Evolutionary conservation across 306 rosid species (phyloP).

Genomic region (Citrullus amarus): DNA sequence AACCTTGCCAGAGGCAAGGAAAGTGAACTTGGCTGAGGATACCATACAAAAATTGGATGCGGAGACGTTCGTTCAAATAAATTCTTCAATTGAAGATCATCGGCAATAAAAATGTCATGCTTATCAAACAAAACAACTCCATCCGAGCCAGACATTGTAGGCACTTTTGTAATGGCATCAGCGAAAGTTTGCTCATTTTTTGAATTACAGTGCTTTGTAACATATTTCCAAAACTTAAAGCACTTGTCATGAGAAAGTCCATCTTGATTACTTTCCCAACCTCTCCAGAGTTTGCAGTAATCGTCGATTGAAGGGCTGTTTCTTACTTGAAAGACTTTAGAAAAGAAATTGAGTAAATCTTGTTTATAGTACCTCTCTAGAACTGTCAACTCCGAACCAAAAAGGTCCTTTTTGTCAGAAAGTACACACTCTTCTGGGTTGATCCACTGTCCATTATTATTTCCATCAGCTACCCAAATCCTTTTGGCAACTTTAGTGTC

Average conservation of each 20-base stretch:
- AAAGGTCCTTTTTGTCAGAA: slow-evolving; percentile 39
- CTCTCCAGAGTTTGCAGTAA: slow-evolving; percentile 48
- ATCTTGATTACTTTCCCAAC: slow-evolving; percentile 39
- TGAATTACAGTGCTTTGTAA: slow-evolving; percentile 22
- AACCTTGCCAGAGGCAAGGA: slow-evolving; percentile 18
- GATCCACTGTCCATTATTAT: slow-evolving; percentile 29
- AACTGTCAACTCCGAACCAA: slow-evolving; percentile 29
- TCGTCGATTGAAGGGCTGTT: slow-evolving; percentile 38
- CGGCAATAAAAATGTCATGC: slow-evolving; percentile 43
- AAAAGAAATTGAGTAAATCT: slow-evolving; percentile 30
- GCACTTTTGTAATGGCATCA: slow-evolving; percentile 35
- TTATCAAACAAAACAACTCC: slow-evolving; percentile 32
- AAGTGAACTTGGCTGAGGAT: slow-evolving; percentile 33
- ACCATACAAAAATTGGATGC: slow-evolving; percentile 51
- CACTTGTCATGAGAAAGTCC: slow-evolving; percentile 34
- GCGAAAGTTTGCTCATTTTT: slow-evolving; percentile 18
- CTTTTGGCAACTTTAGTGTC: slow-evolving; percentile 15
- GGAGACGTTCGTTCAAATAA: slow-evolving; percentile 28
- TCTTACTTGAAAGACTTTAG: slow-evolving; percentile 23
- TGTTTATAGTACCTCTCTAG: slow-evolving; percentile 26
- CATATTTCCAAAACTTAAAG: slow-evolving; percentile 47
- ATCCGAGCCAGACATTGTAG: slow-evolving; percentile 22
- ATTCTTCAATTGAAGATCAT: slow-evolving; percentile 50
- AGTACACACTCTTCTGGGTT: slow-evolving; percentile 36
- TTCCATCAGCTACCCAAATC: slow-evolving; percentile 46